Evolutionary conservation across 495 filamentous ascomycete genomes (phyloP), one percentile per base, ranked within the genome.

Genomic region (Penicillium coprophilum): DNA sequence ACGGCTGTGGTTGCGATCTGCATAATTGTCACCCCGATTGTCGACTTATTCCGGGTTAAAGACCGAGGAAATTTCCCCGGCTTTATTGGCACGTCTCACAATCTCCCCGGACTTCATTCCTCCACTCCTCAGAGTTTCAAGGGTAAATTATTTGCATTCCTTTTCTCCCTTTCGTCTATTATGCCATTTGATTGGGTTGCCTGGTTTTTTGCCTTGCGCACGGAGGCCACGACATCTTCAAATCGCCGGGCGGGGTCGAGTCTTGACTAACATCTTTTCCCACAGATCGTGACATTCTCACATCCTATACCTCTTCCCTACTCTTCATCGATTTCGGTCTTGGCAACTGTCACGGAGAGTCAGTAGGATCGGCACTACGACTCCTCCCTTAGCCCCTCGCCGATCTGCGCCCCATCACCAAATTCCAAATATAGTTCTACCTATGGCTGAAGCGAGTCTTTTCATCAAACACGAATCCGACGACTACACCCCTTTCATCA

Each of bases 381-480:
- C 58, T 56, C 50, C 49, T 61, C 58, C 51, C 50, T 61, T 56
- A 50, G 20, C 54, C 20, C 27, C 53, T 50, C 61, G 56, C 53
- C 55, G 46, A 64, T 47, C 57, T 53, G 23, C 63, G 19, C 52
- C 61, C 50, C 59, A 55, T 50, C 28, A 38, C 30, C 44, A 40
- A 47, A 17, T 7, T n/a, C 32, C 45, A 24, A 41, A 53, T 21
- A 47, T 49, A 36, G 23, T 57, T 46, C 36, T 31, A 40, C 55
- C 59, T 40, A 74, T 77, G 74, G 66, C 68, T 39, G 72, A 73
- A 67, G 66, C 72, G 57, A 80, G 80, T 66, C 83, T 87, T 50
- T 91, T 82, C 71, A 90, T 92, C 71, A 92, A 92, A 72, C 80
- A 85, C 72, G 88, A 92, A 73, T 83, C 86, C 52, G 81, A 89